Conservation (phyloP, 2,329 filamentous ascomycete species). For the Cordyceps sp. region DNA sequence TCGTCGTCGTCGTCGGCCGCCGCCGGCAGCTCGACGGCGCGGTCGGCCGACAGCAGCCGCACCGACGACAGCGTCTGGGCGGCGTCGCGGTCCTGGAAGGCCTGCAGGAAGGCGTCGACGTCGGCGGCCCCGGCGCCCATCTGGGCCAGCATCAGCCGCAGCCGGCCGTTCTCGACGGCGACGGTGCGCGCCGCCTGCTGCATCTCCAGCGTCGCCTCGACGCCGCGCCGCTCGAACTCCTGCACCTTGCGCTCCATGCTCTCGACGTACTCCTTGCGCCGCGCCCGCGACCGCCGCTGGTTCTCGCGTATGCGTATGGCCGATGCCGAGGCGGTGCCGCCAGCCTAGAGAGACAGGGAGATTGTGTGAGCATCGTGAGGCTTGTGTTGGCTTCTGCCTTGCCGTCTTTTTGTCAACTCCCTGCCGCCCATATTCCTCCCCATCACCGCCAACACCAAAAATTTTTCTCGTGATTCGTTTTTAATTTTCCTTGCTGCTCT, state of each 20-base stretch:
- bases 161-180: slow-evolving; percentile 27
- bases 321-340: slow-evolving; percentile 13
- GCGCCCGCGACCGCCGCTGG: slow-evolving; percentile 34
- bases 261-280: slow-evolving; percentile 31
- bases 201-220: slow-evolving; percentile 34
- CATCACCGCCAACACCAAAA: no score
- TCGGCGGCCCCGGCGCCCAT: slow-evolving; percentile 21
- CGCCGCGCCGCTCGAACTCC: slow-evolving; percentile 29
- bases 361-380: no score
- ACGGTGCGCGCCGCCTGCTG: slow-evolving; percentile 34
- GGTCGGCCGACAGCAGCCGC: no score
- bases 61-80: slow-evolving; percentile 9
- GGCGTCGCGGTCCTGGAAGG: slow-evolving; percentile 15
- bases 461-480: neutral
- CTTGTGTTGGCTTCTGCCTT: no score
- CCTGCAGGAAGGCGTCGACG: slow-evolving; percentile 22
- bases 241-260: slow-evolving; percentile 27
- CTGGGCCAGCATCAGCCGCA: slow-evolving; percentile 24
- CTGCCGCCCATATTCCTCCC: no score
- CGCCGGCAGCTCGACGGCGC: no score
- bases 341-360: slow-evolving; percentile 2
- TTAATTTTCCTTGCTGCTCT: neutral
- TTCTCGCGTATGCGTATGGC: slow-evolving; percentile 29
- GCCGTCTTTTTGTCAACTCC: neutral
- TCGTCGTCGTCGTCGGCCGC: no score